Conservation (phyloP, 768 basidiomycete species). For the Myochromella boudieri region DNA sequence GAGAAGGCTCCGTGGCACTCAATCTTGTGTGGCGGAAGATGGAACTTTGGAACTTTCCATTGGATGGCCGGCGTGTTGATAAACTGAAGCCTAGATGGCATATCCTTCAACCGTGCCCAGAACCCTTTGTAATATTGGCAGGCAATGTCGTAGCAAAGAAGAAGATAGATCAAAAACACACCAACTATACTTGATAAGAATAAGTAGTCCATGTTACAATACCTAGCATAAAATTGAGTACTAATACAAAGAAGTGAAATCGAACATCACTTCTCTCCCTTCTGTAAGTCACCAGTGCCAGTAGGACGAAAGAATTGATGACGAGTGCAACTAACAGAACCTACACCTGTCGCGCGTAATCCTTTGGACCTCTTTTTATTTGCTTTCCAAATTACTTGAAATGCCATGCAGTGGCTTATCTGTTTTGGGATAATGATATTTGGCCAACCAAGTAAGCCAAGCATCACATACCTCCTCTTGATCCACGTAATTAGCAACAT, state of each 20-base stretch:
- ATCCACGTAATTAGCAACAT: too few species aligned
- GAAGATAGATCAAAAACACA: background rate
- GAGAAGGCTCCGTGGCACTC: constrained; percentile 20
- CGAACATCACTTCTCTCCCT: too few species aligned
- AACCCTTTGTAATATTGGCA: constrained; percentile 29
- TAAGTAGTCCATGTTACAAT: background rate
- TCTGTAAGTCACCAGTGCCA: too few species aligned
- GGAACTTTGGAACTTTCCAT: too few species aligned
- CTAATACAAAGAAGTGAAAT: background rate
- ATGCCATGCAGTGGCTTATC: constrained; percentile 28
- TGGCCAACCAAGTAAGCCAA: too few species aligned
- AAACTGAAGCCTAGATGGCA: background rate
- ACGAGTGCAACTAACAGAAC: constrained; percentile 22
- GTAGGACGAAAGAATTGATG: too few species aligned
- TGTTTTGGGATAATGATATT: too few species aligned
- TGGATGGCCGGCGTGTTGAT: background rate
- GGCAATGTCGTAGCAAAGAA: constrained; percentile 31
- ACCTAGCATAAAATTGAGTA: background rate
- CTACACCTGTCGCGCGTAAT: constrained; percentile 19
- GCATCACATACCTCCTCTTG: too few species aligned
- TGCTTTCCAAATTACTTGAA: constrained; percentile 23
- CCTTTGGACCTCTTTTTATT: constrained; percentile 22
- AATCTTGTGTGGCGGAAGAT: background rate
- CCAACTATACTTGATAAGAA: background rate
- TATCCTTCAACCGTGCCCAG: constrained; percentile 14